Evolutionary conservation across 106 monocot species (phyloP), one percentile per base, ranked within the genome.

Genomic region (Gastrodia elata): DNA sequence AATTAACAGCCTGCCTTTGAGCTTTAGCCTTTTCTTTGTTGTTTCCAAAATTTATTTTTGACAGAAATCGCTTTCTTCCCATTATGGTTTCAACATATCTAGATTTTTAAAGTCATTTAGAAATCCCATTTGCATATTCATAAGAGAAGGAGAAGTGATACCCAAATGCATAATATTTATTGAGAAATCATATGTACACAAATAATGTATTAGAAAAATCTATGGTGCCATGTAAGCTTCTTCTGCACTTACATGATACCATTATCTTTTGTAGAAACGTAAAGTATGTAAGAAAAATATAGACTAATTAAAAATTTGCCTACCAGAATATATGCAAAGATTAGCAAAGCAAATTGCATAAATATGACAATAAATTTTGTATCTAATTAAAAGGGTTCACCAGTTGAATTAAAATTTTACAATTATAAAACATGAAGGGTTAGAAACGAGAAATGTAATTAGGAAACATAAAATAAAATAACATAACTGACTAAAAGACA

Each of bases 1-100:
- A 98, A 82, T 98, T 98, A 30, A 98, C 88, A 80, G 98, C 98
- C 78, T 98, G 98, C 72, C 98, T 91, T 77, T 98, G 84, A 72
- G 93, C 98, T 83, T 91, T 98, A 46, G 93, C 75, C 80, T 89
- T 91, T 74, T 98, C 98, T 79, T 87, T 93, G 68, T 43, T 80
- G 57, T 80, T 83, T 52, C 93, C 98, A 77, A 74, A 79, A 68
- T 89, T 87, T 68, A 98, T 98, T 75, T 98, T 98, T 56, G 98
- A 82, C 52, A 98, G 75, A 77, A 83, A 98, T 2, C 93, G 84
- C 71, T 89, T 91, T 68, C 98, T 85, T 20, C 98, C 98, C 84
- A 84, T 84, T 57, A 98, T 81, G 49, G 98, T 98, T 82, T 93
- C 77, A 18, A 98, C 77, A 78, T 91, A 93, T 44, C 97, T 98